Percentiles rank a stretch among this genome's conserved stretches.
Evolutionary conservation across 495 filamentous ascomycete genomes (phyloP).

Genomic region (Penicillium bialowiezense): DNA sequence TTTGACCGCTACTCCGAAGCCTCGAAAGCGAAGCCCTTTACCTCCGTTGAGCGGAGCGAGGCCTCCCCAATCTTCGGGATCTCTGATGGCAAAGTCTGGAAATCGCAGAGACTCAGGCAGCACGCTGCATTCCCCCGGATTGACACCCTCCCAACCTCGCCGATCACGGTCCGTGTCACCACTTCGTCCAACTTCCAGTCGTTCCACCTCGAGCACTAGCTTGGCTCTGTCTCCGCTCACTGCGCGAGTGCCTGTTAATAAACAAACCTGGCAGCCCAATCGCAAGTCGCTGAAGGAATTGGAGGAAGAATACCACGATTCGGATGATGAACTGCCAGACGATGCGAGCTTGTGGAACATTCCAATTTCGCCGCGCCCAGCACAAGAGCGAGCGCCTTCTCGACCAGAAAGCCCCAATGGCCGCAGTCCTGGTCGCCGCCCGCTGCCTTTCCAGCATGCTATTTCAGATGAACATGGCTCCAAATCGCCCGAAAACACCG

Average conservation of each 20-base stretch:
- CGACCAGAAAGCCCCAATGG: slow-evolving; percentile 54
- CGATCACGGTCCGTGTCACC: slow-evolving; percentile 44
- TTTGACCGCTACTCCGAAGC: slow-evolving; percentile 39
- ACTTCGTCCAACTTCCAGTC: slow-evolving; percentile 30
- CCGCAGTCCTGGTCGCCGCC: slow-evolving; percentile 36
- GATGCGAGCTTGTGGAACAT: slow-evolving; percentile 92
- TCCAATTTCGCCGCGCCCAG: slow-evolving; percentile 84
- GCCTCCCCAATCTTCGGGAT: slow-evolving; percentile 18
- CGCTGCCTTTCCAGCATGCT: slow-evolving; percentile 41
- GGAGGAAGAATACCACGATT: slow-evolving; percentile 84
- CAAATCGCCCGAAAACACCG: slow-evolving; percentile 21
- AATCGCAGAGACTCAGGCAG: slow-evolving; percentile 24
- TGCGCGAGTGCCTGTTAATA: slow-evolving; percentile 26
- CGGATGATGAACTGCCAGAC: slow-evolving; percentile 89
- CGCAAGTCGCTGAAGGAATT: slow-evolving; percentile 76
- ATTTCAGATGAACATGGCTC: slow-evolving; percentile 23
- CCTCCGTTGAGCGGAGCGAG: slow-evolving; percentile 29
- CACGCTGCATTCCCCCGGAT: slow-evolving; percentile 20
- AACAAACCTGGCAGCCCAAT: slow-evolving; percentile 66
- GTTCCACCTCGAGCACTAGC: slow-evolving; percentile 32
- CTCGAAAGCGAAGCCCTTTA: slow-evolving; percentile 42
- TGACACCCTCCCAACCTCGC: slow-evolving; percentile 27
- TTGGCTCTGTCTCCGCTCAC: slow-evolving; percentile 40
- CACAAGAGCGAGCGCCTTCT: slow-evolving; percentile 58
- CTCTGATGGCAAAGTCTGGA: slow-evolving; percentile 21